Conservation (phyloP, 768 basidiomycete genomes). For the Lyophyllum atratum region DNA sequence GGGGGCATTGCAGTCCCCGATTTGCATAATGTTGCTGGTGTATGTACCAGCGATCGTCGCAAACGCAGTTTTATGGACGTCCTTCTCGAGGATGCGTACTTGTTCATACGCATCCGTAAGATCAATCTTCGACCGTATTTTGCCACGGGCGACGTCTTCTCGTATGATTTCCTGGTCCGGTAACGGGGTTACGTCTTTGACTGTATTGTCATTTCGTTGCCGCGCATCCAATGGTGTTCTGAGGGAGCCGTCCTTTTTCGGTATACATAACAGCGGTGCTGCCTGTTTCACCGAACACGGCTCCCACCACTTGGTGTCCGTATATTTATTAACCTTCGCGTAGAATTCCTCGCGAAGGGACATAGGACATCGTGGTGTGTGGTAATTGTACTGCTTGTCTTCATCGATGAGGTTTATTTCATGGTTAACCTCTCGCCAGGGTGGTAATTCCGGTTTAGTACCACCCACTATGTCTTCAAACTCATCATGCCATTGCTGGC, state of each 20-base stretch:
- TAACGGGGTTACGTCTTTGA: slow-evolving; percentile 38
- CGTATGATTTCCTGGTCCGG: slow-evolving; percentile 38
- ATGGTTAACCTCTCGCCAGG: slow-evolving; percentile 37
- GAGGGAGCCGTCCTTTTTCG: slow-evolving; percentile 32
- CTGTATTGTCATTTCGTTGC: slow-evolving; percentile 40
- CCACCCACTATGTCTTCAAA: background rate
- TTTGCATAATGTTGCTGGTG: too few species aligned
- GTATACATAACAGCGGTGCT: slow-evolving; percentile 31
- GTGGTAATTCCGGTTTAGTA: slow-evolving; percentile 23
- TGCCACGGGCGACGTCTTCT: slow-evolving; percentile 32
- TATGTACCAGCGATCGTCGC: too few species aligned
- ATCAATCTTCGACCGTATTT: slow-evolving; percentile 40
- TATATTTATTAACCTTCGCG: slow-evolving; percentile 31
- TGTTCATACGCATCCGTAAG: slow-evolving; percentile 45
- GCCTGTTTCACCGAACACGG: slow-evolving; percentile 19
- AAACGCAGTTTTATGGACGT: too few species aligned
- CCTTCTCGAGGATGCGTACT: slow-evolving; percentile 25
- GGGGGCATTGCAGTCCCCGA: too few species aligned
- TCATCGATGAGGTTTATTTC: slow-evolving; percentile 36
- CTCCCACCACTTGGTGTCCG: slow-evolving; percentile 35
- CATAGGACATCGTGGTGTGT: too few species aligned
- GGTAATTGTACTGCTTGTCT: slow-evolving; percentile 22
- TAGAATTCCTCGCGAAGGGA: too few species aligned
- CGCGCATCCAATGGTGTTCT: slow-evolving; percentile 34
- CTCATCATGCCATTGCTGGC: slow-evolving; percentile 6